Evolutionary conservation across 164 flowering plant genomes (phyloP).

Genomic region (Cinnamomum chago): DNA sequence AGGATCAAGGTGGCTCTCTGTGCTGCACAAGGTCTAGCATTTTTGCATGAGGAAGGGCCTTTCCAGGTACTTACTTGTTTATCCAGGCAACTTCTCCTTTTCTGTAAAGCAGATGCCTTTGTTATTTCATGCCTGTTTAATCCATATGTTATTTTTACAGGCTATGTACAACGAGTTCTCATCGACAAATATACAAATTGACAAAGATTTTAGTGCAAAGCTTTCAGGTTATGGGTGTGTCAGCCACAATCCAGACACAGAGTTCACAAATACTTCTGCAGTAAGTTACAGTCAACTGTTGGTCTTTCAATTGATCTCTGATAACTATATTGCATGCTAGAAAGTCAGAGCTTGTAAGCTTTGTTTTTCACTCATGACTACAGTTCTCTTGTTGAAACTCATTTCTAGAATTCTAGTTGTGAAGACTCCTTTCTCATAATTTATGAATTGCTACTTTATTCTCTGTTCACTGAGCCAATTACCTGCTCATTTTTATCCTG

Average conservation of each 20-base stretch:
- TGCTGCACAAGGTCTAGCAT: constrained; percentile 95
- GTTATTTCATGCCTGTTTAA: constrained; percentile 1
- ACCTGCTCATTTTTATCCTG: background rate
- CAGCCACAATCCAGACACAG: constrained; percentile 59
- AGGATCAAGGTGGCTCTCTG: constrained; percentile 86
- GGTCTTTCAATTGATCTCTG: background rate
- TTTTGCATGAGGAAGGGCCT: constrained; percentile 98
- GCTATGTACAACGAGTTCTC: constrained; percentile 97
- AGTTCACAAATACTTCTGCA: constrained; percentile 49
- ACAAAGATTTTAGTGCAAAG: constrained; percentile 93
- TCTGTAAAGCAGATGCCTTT: background rate
- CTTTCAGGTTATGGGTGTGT: constrained; percentile 97
- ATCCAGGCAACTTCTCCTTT: background rate
- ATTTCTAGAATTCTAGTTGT: background rate
- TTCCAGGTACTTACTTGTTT: constrained; percentile 60
- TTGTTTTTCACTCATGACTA: background rate
- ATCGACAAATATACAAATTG: constrained; percentile 82
- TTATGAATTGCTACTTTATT: background rate
- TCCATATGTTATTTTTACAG: constrained; percentile 30
- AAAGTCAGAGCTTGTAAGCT: background rate
- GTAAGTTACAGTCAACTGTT: constrained; percentile 42
- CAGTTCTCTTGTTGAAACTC: background rate
- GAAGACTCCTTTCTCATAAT: background rate
- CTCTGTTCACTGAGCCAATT: background rate
- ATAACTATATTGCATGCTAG: background rate